Percentiles rank a stretch among this genome's conserved stretches.
phyloP scores from a whole-genome alignment of 306 rosid genomes.

The Acacia acuminata region DNA sequence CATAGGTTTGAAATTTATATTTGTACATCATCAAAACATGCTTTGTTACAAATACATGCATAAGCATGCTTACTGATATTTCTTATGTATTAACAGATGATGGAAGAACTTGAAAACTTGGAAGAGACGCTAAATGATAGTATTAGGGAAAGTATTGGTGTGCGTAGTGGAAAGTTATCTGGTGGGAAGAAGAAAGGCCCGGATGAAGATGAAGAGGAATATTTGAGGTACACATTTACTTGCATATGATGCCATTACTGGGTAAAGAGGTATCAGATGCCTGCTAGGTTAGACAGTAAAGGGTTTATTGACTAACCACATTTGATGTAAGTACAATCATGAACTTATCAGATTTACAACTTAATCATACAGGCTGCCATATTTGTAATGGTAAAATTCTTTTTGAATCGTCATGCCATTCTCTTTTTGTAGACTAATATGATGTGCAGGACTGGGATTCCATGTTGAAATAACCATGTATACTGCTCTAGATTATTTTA shows the following conservation, averaged over 20 bases:
- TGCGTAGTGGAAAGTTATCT: conserved; percentile 60
- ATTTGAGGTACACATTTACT: conserved; percentile 54
- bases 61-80: conserved; percentile 5
- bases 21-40: background rate
- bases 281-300: background rate
- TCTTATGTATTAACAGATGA: conserved; percentile 41
- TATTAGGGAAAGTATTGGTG: conserved; percentile 90
- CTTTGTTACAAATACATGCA: conserved; percentile 16
- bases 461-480: background rate
- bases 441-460: too few species aligned
- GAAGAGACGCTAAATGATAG: conserved; percentile 97
- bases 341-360: background rate
- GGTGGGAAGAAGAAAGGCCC: conserved; percentile 77
- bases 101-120: conserved; percentile 97
- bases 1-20: background rate
- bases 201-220: conserved; percentile 73
- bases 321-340: background rate
- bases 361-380: background rate
- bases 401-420: too few species aligned
- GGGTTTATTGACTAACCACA: background rate
- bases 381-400: too few species aligned
- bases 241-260: background rate
- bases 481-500: conserved; percentile 24
- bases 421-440: too few species aligned
- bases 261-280: background rate